phyloP scores from a whole-genome alignment of 1,284 basidiomycete genomes.

The Ganoderma resinaceum region DNA sequence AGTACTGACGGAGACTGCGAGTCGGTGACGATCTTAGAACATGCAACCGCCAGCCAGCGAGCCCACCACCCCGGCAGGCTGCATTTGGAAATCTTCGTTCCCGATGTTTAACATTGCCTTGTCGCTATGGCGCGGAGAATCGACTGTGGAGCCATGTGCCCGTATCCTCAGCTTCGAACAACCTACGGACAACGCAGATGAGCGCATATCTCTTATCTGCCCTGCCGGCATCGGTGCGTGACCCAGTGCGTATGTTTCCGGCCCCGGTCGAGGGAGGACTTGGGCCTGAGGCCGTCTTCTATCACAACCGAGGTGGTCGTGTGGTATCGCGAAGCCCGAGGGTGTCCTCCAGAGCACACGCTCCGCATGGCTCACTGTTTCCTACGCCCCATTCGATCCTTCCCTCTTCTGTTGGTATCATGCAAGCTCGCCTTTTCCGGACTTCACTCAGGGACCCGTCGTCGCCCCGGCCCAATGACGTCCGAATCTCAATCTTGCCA shows the following conservation, averaged over 20 bases:
- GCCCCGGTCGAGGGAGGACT: background rate
- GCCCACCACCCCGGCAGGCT: background rate
- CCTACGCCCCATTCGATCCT: background rate
- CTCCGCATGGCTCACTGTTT: background rate
- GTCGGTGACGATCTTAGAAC: background rate
- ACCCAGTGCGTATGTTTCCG: constrained; percentile 1
- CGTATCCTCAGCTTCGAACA: background rate
- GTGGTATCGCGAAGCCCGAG: background rate
- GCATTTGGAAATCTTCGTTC: background rate
- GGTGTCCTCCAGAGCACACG: background rate
- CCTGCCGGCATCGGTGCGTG: background rate
- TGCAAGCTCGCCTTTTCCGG: constrained; percentile 1
- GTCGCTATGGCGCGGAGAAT: background rate
- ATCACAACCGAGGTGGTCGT: background rate
- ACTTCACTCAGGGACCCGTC: background rate
- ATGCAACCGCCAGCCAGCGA: background rate
- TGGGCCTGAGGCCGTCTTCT: background rate
- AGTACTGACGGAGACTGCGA: background rate
- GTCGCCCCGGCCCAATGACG: background rate
- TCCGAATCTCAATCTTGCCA: background rate
- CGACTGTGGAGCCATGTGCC: background rate
- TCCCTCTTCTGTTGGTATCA: background rate
- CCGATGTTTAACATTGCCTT: background rate
- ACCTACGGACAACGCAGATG: background rate
- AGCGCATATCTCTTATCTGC: constrained; percentile 4